phyloP scores from a whole-genome alignment of 2,329 filamentous ascomycete species.

The Blastomyces gilchristii region DNA sequence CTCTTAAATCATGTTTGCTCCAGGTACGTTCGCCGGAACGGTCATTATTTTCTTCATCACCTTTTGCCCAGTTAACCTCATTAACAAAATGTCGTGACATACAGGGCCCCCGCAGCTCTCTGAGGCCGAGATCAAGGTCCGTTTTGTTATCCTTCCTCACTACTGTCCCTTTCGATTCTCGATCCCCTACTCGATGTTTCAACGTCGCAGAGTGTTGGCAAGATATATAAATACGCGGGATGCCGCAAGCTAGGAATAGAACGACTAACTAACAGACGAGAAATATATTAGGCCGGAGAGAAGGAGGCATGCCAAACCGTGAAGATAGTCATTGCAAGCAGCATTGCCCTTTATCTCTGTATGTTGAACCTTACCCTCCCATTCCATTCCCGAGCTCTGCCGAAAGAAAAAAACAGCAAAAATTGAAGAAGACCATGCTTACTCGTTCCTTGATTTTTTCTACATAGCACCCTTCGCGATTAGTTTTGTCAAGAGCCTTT shows the following conservation, averaged over 20 bases:
- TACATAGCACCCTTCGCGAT: conserved; percentile 40
- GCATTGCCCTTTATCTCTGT: conserved; percentile 53
- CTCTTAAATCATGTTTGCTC: conserved; percentile 17
- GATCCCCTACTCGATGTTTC: background rate
- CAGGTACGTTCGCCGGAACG: conserved; percentile 12
- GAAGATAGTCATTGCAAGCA: conserved; percentile 44
- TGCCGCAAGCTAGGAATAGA: background rate
- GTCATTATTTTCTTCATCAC: background rate
- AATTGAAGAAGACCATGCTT: background rate
- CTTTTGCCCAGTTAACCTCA: background rate
- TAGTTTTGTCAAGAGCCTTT: conserved; percentile 39
- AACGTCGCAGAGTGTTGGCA: no score
- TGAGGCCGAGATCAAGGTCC: conserved; percentile 38
- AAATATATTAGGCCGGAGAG: conserved; percentile 37
- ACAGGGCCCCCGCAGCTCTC: conserved; percentile 37
- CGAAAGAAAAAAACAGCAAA: background rate
- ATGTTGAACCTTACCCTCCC: conserved; percentile 25
- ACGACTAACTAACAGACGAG: background rate
- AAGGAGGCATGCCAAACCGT: conserved; percentile 45
- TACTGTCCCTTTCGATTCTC: no score
- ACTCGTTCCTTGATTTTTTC: background rate
- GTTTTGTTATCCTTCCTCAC: background rate
- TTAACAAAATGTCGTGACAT: background rate
- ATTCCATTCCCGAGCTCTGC: background rate
- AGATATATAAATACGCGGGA: background rate